phyloP scores from a whole-genome alignment of 768 basidiomycete genomes.

The Hygrophoropsis aurantiaca region DNA sequence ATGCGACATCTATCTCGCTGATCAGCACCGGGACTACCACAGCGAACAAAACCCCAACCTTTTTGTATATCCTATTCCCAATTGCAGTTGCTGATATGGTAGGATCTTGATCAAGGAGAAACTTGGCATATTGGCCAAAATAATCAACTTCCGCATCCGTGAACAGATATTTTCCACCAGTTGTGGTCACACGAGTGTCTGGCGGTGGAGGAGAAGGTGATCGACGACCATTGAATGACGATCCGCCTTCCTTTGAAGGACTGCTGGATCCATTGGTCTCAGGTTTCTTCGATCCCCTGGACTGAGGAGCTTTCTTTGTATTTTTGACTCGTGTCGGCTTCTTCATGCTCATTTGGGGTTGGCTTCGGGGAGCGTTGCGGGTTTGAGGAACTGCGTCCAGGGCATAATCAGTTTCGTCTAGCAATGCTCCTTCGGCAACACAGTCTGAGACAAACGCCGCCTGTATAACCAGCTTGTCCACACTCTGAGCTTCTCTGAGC shows the following conservation, averaged over 20 bases:
- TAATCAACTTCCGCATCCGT: conserved; percentile 54
- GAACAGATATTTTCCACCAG: conserved; percentile 41
- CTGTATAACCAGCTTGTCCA: conserved; percentile 47
- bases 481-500: conserved; percentile 30
- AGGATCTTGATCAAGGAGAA: conserved; percentile 50
- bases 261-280: not conserved
- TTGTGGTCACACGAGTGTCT: conserved; percentile 25
- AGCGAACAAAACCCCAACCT: conserved; percentile 34
- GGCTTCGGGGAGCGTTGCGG: conserved; percentile 8
- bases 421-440: conserved; percentile 38
- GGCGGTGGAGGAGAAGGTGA: conserved; percentile 51
- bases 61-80: conserved; percentile 38
- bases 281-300: conserved; percentile 9
- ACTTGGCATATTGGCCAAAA: conserved; percentile 39
- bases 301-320: conserved; percentile 1
- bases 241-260: conserved; percentile 4
- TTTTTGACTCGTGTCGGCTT: conserved; percentile 1
- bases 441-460: conserved; percentile 56
- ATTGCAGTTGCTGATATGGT: conserved; percentile 39
- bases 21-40: conserved; percentile 2
- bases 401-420: conserved; percentile 46
- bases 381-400: conserved; percentile 31
- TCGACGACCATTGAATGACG: conserved; percentile 7
- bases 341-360: conserved; percentile 10
- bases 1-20: conserved; percentile 53